Evolutionary conservation across 805 yeast species (phyloP).

Genomic region (Barnettozyma sp.): DNA sequence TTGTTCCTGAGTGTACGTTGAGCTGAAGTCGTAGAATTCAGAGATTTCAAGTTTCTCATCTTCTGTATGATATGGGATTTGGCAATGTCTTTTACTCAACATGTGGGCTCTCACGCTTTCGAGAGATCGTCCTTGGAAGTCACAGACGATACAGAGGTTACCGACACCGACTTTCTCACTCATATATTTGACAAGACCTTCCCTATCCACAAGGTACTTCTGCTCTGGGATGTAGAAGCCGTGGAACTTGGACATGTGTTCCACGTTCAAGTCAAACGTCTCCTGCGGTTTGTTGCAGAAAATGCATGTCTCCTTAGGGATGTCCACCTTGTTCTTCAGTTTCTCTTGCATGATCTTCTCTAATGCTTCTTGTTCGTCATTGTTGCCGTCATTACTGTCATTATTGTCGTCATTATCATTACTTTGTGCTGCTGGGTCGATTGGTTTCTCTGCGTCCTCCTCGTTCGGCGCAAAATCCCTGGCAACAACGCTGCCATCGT

Average conservation of each 20-base stretch:
- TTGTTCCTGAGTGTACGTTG: slow-evolving; percentile 46
- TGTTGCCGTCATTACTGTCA: slow-evolving; percentile 27
- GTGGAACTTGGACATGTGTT: slow-evolving; percentile 71
- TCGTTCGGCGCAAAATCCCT: not conserved
- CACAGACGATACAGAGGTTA: slow-evolving; percentile 78
- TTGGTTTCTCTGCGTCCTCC: slow-evolving; percentile 7
- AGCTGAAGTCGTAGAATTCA: slow-evolving; percentile 83
- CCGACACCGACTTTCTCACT: slow-evolving; percentile 92
- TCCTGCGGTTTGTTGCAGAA: slow-evolving; percentile 44
- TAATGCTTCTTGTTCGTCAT: slow-evolving; percentile 33
- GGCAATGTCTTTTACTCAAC: slow-evolving; percentile 80
- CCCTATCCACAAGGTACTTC: slow-evolving; percentile 58
- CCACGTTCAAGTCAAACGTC: slow-evolving; percentile 45
- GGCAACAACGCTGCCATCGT: too few species aligned
- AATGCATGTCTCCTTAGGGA: slow-evolving; percentile 46
- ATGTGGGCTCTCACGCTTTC: slow-evolving; percentile 91
- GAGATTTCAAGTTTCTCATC: slow-evolving; percentile 82
- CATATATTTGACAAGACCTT: slow-evolving; percentile 70
- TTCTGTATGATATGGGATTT: slow-evolving; percentile 81
- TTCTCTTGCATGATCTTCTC: slow-evolving; percentile 34
- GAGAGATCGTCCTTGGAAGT: slow-evolving; percentile 75
- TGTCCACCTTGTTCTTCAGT: slow-evolving; percentile 34
- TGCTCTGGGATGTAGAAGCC: slow-evolving; percentile 89
- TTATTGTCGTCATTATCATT: slow-evolving; percentile 24
- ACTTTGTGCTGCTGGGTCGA: slow-evolving; percentile 4